Percentiles rank a stretch among this genome's conserved stretches.
Evolutionary conservation across 306 rosid species (phyloP).

Genomic region (Cajanus cajan): DNA sequence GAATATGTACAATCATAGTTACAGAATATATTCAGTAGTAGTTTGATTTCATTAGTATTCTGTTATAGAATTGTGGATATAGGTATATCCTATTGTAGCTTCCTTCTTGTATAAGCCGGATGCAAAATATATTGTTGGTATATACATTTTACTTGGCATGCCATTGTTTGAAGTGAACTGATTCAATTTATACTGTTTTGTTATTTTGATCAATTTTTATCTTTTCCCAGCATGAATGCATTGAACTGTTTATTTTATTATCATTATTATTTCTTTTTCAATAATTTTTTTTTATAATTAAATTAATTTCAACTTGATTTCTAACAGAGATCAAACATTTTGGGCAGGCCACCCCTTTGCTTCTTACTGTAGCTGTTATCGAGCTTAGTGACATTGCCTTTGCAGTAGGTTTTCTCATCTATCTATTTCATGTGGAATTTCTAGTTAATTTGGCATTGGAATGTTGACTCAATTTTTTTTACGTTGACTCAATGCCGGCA

Average conservation of each 20-base stretch:
- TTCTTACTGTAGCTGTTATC: slow-evolving; percentile 87
- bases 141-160: slow-evolving; percentile 13
- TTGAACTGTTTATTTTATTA: slow-evolving; percentile 23
- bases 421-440: slow-evolving; percentile 29
- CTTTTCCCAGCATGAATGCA: not conserved
- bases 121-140: slow-evolving; percentile 14
- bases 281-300: slow-evolving; percentile 25
- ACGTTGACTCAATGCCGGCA: too few relatives aligned
- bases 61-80: not conserved
- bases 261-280: slow-evolving; percentile 21
- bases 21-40: too few relatives aligned
- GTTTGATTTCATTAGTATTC: slow-evolving; percentile 14
- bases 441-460: slow-evolving; percentile 31
- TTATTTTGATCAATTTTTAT: slow-evolving; percentile 5
- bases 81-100: slow-evolving; percentile 2
- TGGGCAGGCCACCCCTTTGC: slow-evolving; percentile 99
- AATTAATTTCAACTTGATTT: slow-evolving; percentile 66
- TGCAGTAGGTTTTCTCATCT: slow-evolving; percentile 61
- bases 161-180: slow-evolving; percentile 20
- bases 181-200: slow-evolving; percentile 16
- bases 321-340: slow-evolving; percentile 99
- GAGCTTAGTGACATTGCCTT: slow-evolving; percentile 98
- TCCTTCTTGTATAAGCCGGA: slow-evolving; percentile 5
- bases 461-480: too few relatives aligned
- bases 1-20: too few relatives aligned